Percentiles rank a stretch among this genome's conserved stretches.
phyloP scores from a whole-genome alignment of 768 basidiomycete genomes.

The Lactarius vividus region DNA sequence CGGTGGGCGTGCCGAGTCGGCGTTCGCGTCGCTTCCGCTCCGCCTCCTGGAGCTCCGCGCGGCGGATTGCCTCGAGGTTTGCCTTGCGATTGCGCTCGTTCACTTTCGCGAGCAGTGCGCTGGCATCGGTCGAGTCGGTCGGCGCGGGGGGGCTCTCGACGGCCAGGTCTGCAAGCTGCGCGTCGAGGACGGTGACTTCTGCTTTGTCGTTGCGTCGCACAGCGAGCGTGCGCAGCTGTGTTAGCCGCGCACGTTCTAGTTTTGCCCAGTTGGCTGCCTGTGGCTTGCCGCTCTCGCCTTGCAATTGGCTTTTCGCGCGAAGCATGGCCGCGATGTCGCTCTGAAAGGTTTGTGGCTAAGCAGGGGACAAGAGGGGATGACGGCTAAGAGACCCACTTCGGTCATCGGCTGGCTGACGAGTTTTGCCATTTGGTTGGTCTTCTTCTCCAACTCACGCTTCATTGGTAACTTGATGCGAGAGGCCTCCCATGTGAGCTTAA shows the following conservation, averaged over 20 bases:
- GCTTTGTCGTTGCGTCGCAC: constrained; percentile 64
- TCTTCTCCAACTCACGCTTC: constrained; percentile 62
- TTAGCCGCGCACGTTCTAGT: constrained; percentile 64
- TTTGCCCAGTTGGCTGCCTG: constrained; percentile 40
- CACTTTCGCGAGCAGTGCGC: constrained; percentile 62
- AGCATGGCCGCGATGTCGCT: constrained; percentile 81
- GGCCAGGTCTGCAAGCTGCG: constrained; percentile 55
- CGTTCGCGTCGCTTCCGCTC: constrained; percentile 72
- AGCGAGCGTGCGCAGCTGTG: constrained; percentile 72
- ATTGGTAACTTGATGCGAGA: constrained; percentile 68
- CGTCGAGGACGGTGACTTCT: constrained; percentile 62
- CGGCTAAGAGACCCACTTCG: constrained; percentile 48
- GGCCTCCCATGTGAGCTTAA: constrained; percentile 41
- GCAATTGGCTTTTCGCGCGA: constrained; percentile 53
- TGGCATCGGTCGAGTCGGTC: constrained; percentile 27
- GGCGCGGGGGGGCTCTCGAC: constrained; percentile 25
- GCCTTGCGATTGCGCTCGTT: constrained; percentile 89
- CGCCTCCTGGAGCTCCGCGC: constrained; percentile 65
- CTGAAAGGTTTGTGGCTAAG: constrained; percentile 40
- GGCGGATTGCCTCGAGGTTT: constrained; percentile 76
- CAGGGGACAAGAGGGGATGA: constrained; percentile 3
- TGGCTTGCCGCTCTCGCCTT: constrained; percentile 32
- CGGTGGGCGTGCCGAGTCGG: constrained; percentile 47
- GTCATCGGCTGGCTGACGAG: constrained; percentile 64
- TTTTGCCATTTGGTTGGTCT: constrained; percentile 58